Base-by-base conservation (phyloP, 2,329 filamentous ascomycete genomes). In the Fusarium sp. region DNA sequence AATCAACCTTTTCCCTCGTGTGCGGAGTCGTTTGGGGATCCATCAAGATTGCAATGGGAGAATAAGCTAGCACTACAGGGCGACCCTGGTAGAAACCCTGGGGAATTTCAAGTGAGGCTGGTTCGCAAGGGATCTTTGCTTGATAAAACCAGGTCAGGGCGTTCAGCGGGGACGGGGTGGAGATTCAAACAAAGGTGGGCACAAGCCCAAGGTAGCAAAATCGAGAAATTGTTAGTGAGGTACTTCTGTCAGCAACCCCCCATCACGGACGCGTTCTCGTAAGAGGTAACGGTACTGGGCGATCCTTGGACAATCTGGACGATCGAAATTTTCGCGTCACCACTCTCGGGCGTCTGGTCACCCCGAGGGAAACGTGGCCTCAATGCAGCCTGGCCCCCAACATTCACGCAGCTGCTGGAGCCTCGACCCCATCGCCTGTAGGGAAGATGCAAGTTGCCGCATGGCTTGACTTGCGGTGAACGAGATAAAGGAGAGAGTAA, bases 161-260 rank as follows among this genome's bases (percentile, higher is more conserved):
- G 58, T 65, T 58, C 50, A 60, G 54, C 58, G 67, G 63, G 63
- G 45, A 67, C 68, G 66, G 62, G 61, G 72, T 65, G 62, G 50
- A 58, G 50, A 60, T 71, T 63, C 56, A 67, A 72, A 56, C 60
- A 39, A 37, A 48, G 61, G 56, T 50, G 56, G 66, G 68, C 41
- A 41, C 52, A 45, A 54, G 29, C 20, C n/a, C 27, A n/a, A 48
- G 65, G 75, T 76, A 33, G 22, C 48, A 33, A 41, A 56, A 71
- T 59, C 45, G 62, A 61, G 57, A 79, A 83, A 83, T 83, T 84
- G 82, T 84, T 84, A 84, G 76, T 70, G 82, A 52, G 79, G 76
- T 84, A 84, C 83, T 76, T 84, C 63, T 63, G 65, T 48, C 45
- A 70, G 74, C 62, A 68, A 52, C 57, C 67, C 60, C 69, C 59